Evolutionary conservation across 345 rosid genomes (phyloP).

Genomic region (Pelargonium nanum): DNA sequence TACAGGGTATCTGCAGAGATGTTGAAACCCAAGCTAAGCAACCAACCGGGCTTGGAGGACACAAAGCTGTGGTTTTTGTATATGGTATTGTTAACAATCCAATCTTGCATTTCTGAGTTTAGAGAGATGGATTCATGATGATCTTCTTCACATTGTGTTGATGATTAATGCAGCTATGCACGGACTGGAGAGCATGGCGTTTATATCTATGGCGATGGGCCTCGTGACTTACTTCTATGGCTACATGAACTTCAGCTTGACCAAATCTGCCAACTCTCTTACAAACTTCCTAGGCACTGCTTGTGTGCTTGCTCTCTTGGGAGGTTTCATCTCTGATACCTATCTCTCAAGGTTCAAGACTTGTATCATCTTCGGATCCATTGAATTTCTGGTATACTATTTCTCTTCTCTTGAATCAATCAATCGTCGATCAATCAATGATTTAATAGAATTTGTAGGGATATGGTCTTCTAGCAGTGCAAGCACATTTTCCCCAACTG

Average conservation of each 20-base stretch:
- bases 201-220: conserved; percentile 21
- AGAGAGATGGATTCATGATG: too few species aligned
- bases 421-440: not conserved
- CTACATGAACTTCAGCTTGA: conserved; percentile 7
- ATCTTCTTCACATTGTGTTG: too few species aligned
- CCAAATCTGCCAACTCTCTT: conserved; percentile 17
- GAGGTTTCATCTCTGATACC: conserved; percentile 21
- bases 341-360: conserved; percentile 15
- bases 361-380: conserved; percentile 14
- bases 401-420: too few species aligned
- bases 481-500: not conserved
- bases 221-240: conserved; percentile 15
- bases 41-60: not conserved
- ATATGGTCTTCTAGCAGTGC: not conserved
- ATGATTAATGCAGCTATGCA: conserved; percentile 7
- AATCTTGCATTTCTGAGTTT: not conserved
- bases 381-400: conserved; percentile 15
- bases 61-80: not conserved
- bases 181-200: conserved; percentile 20
- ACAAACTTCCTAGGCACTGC: conserved; percentile 21
- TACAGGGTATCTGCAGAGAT: not conserved
- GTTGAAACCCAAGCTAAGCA: not conserved
- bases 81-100: not conserved
- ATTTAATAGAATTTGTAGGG: too few species aligned
- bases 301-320: conserved; percentile 15